These are phyloP conservation scores for Cucurbita maxima DNA, from an alignment of 306 rosid species.

Conservation along the genomic window DNA sequence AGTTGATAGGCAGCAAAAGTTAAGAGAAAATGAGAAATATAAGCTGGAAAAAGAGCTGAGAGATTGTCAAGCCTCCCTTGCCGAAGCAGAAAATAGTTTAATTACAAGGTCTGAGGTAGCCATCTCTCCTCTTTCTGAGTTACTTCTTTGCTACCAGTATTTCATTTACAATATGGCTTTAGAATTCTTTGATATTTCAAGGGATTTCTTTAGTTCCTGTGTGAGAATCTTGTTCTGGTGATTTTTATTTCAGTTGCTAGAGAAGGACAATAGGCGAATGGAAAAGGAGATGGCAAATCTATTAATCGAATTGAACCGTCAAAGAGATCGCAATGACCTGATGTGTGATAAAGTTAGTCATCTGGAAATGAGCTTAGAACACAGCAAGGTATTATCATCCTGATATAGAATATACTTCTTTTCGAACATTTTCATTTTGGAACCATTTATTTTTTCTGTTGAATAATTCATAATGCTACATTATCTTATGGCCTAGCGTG, in stretches of 20 bases:
- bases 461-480: background rate
- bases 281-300: slow-evolving; percentile 29
- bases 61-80: slow-evolving; percentile 22
- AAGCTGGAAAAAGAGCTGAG: slow-evolving; percentile 33
- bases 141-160: background rate
- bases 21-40: slow-evolving; percentile 25
- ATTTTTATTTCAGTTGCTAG: slow-evolving; percentile 30
- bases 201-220: background rate
- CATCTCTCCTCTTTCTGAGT: background rate
- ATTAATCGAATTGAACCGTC: slow-evolving; percentile 25
- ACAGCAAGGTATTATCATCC: slow-evolving; percentile 32
- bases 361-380: slow-evolving; percentile 29
- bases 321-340: slow-evolving; percentile 27
- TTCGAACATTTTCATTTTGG: background rate
- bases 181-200: background rate
- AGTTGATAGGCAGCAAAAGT: slow-evolving; percentile 44
- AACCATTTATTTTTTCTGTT: background rate
- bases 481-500: background rate
- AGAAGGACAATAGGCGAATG: slow-evolving; percentile 30
- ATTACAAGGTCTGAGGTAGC: slow-evolving; percentile 50
- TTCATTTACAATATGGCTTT: background rate
- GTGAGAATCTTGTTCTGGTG: background rate
- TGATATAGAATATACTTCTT: background rate
- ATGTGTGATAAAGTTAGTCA: slow-evolving; percentile 28
- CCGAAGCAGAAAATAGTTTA: slow-evolving; percentile 27